These are phyloP conservation scores for Marsdenia floribunda DNA, from an alignment of 257 asterid genomes.

Conservation along the genomic window DNA sequence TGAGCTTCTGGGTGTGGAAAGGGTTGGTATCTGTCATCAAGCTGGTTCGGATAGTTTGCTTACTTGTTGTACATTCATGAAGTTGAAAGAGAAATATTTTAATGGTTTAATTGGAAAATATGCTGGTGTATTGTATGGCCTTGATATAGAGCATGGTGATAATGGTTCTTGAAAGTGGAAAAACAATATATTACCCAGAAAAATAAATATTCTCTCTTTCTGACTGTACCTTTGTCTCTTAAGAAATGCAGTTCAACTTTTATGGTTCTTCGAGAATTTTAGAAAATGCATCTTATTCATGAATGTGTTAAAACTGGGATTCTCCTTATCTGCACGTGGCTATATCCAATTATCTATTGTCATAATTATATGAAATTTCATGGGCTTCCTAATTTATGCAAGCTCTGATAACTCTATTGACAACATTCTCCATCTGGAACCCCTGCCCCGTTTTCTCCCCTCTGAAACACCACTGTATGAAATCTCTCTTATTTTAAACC, in stretches of 20 bases:
- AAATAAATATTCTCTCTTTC: conserved; percentile 18
- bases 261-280: neutral
- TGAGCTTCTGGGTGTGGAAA: conserved; percentile 23
- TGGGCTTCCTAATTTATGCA: neutral
- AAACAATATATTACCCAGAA: conserved; percentile 3
- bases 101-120: conserved; percentile 23
- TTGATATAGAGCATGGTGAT: conserved; percentile 25
- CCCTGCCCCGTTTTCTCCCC: neutral
- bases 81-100: conserved; percentile 30
- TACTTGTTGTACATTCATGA: conserved; percentile 33
- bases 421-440: neutral
- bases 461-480: neutral
- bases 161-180: conserved; percentile 11
- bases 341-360: neutral
- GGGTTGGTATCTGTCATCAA: conserved; percentile 38
- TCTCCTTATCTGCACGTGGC: neutral
- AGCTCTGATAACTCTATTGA: neutral
- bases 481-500: neutral
- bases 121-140: conserved; percentile 38
- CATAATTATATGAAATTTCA: neutral
- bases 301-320: neutral
- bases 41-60: conserved; percentile 45
- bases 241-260: neutral
- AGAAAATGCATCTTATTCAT: neutral
- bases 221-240: neutral